Base-by-base conservation (phyloP, 768 basidiomycete species). In the Boletus fagicola region DNA sequence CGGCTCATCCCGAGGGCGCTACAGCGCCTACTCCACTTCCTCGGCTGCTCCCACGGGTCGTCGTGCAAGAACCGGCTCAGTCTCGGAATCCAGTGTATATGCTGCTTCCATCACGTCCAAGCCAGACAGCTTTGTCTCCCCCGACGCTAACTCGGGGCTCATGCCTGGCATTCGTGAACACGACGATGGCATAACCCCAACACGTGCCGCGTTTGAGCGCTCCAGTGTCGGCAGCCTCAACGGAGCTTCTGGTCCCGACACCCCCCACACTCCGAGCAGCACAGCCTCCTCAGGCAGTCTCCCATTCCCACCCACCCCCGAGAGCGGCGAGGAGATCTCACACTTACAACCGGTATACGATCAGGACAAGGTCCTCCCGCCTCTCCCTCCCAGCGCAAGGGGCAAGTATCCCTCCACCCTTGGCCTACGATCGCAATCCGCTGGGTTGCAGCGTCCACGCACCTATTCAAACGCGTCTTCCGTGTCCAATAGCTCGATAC, bases 401-500 rank as follows among this genome's bases (percentile, higher is more conserved):
- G 54, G 52, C 33, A 72, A 67, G 44, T 66, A 68, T 44, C 59
- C 70, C 9, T 63, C 63, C 26, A 38, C 53, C 26, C 54, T 64
- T 3, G 30, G 60, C 24, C 66, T 63, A 30, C 60, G 54, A 2
- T 57, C 64, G 2, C 62, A 50, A 13, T 16, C 48, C 1, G 46
- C 36, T 13, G 52, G 26, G 2, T 22, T 68, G 43, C 66, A 57
- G 30, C 65, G 75, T 62, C 60, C 69, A 7, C 67, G 71, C 64
- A 77, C 53, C 73, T 78, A 68, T 67, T 74, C 47, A 39, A 79
- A 20, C 71, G 53, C 60, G 15, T 73, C 60, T 45, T 70, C 61
- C 3, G 57, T 57, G 13, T 68, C 69, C 46, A 64, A 59, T 22
- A 54, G 40, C n/a, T 70, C 70, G 5, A 53, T 49, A 16, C 36